Evolutionary conservation across 2,329 filamentous ascomycete genomes (phyloP).

Genomic region (Talaromyces sp.): DNA sequence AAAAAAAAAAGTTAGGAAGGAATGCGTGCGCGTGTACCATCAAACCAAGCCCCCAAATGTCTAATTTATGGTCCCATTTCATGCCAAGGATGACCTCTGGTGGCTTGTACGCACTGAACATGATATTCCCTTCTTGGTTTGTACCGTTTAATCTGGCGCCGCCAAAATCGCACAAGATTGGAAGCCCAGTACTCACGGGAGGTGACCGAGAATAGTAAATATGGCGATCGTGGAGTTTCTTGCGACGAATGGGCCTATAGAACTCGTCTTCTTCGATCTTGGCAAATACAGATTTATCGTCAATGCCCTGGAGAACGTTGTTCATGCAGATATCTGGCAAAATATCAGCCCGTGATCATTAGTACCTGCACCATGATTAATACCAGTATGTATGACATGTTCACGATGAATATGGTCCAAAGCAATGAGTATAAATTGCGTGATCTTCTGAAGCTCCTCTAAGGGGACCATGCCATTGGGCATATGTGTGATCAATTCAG

Average conservation of each 20-base stretch:
- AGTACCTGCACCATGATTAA: background rate
- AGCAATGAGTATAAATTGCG: background rate
- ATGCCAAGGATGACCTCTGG: constrained; percentile 36
- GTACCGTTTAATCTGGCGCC: constrained; percentile 26
- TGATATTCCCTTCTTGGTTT: constrained; percentile 28
- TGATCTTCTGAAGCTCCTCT: background rate
- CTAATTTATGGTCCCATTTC: constrained; percentile 31
- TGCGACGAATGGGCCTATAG: constrained; percentile 34
- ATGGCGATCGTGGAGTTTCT: constrained; percentile 20
- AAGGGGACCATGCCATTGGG: background rate
- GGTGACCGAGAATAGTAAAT: constrained; percentile 29
- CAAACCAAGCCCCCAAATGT: constrained; percentile 38
- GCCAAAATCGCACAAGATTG: constrained; percentile 30
- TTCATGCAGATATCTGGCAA: constrained; percentile 39
- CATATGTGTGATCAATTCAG: background rate
- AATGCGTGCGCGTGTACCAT: constrained; percentile 18
- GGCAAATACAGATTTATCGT: constrained; percentile 34
- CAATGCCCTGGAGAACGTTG: constrained; percentile 42
- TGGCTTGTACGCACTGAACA: constrained; percentile 38
- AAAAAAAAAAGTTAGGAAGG: background rate
- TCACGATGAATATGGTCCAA: constrained; percentile 1
- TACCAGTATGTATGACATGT: constrained; percentile 2
- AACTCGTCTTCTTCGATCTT: constrained; percentile 38
- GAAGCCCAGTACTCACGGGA: constrained; percentile 14
- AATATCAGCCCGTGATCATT: background rate